These are phyloP conservation scores for Phytophthora fragariae DNA, from an alignment of 352 stramenopile species.

Conservation along the genomic window DNA sequence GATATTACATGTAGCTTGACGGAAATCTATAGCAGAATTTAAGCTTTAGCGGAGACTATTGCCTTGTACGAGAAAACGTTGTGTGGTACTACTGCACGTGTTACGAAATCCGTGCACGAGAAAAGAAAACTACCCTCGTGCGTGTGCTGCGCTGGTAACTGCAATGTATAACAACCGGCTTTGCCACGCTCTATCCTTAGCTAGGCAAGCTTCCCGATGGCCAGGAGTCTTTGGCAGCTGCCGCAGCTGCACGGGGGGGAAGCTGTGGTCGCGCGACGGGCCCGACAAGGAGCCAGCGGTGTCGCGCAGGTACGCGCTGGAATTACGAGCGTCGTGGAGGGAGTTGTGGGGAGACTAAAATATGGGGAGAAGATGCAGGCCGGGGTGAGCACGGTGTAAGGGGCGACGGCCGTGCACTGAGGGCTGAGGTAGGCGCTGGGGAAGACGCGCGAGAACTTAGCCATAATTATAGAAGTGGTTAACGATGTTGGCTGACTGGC, in stretches of 20 bases:
- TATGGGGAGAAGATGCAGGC: not conserved
- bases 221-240: constrained; percentile 28
- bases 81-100: too few species aligned
- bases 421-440: not conserved
- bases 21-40: too few species aligned
- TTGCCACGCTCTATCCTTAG: too few species aligned
- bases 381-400: not conserved
- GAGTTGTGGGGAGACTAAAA: not conserved
- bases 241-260: constrained; percentile 41
- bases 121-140: too few species aligned
- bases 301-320: constrained; percentile 56
- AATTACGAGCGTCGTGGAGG: constrained; percentile 6
- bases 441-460: constrained; percentile 20
- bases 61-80: too few species aligned
- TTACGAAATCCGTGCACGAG: too few species aligned
- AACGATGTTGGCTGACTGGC: too few species aligned
- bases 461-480: not conserved
- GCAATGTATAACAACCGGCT: too few species aligned
- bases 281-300: constrained; percentile 49
- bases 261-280: constrained; percentile 68
- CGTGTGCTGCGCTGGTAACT: too few species aligned
- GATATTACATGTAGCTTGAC: too few species aligned
- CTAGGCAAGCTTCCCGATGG: too few species aligned
- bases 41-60: too few species aligned
- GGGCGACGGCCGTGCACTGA: not conserved